Evolutionary conservation across 106 monocot species (phyloP).

Genomic region (Dendrobium chrysotoxum): DNA sequence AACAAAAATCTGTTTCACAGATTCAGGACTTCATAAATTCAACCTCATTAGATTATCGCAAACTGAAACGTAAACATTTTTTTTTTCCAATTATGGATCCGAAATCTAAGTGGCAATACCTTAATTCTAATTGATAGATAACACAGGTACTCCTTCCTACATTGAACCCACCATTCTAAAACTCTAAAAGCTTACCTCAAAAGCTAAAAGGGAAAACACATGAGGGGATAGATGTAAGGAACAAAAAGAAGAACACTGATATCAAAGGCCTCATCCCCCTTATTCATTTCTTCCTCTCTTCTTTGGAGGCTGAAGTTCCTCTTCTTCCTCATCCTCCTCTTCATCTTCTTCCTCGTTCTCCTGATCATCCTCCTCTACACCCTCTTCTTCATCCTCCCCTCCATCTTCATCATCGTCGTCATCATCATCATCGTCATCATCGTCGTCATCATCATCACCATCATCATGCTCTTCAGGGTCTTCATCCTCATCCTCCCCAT

Average conservation of each 20-base stretch:
- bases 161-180: background rate
- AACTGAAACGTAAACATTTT: background rate
- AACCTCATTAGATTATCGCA: background rate
- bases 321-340: slow-evolving; percentile 6
- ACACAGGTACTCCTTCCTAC: background rate
- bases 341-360: slow-evolving; percentile 9
- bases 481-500: slow-evolving; percentile 4
- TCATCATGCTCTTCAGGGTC: slow-evolving; percentile 3
- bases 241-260: background rate
- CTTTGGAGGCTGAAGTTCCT: slow-evolving; percentile 8
- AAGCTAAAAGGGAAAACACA: background rate
- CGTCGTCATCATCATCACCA: slow-evolving; percentile 1
- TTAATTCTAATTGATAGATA: background rate
- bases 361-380: background rate
- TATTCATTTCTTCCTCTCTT: slow-evolving; percentile 7
- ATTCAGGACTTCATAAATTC: background rate
- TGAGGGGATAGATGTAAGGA: background rate
- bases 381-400: background rate
- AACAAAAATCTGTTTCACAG: no score
- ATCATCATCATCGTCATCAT: slow-evolving; percentile 2
- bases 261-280: background rate
- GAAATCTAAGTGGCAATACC: background rate
- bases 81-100: background rate
- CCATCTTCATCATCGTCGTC: background rate
- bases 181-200: no score